phyloP scores from a whole-genome alignment of 208 protist species.

The Phytomonas sp. region DNA sequence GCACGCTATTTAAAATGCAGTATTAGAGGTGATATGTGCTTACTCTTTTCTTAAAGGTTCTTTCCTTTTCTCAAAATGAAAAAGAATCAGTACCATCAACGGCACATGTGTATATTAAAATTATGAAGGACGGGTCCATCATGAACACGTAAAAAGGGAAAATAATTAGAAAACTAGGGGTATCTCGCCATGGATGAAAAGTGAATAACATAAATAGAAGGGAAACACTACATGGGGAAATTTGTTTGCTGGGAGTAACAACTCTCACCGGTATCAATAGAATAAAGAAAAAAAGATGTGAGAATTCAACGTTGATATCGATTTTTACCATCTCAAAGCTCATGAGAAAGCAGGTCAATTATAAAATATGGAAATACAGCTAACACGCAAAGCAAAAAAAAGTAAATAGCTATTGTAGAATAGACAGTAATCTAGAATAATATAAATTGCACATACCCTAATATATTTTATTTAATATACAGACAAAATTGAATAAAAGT shows the following conservation, averaged over 20 bases:
- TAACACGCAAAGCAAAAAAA: background rate
- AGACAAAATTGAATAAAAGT: background rate
- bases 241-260: background rate
- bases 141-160: conserved; percentile 1
- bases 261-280: conserved; percentile 1
- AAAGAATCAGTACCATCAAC: background rate
- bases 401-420: background rate
- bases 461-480: background rate
- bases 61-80: background rate
- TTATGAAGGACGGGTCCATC: background rate
- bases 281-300: conserved; percentile 6
- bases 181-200: background rate
- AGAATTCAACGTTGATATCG: background rate
- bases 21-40: background rate
- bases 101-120: background rate
- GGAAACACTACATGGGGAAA: conserved; percentile 10
- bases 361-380: background rate
- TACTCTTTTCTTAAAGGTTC: background rate
- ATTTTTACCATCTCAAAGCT: background rate
- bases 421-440: background rate
- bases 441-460: background rate
- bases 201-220: background rate
- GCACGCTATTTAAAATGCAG: background rate
- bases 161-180: conserved; percentile 38
- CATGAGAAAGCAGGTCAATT: background rate